Evolutionary conservation across 2,329 filamentous ascomycete species (phyloP), one percentile per base, ranked within the genome.

Genomic region (Alternaria atra): DNA sequence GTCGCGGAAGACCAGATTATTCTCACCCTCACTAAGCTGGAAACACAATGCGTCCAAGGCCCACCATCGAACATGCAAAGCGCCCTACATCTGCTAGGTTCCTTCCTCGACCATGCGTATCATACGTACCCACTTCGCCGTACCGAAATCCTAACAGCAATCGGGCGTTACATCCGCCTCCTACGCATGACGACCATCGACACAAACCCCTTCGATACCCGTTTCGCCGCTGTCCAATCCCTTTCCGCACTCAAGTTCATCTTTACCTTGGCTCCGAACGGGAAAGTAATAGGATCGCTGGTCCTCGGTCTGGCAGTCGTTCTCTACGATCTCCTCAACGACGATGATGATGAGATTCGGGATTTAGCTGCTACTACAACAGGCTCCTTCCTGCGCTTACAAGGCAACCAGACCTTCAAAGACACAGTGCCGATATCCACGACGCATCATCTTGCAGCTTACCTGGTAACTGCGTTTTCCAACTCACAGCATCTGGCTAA

Each of bases 281-380:
- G 63, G 1, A 66, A 63, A 27, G 4, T 50, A 37, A 67, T 61
- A 6, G 40, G 52, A 2, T 20, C 63, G 0, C 58, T 72, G 1
- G 37, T 74, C 46, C 70, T 79, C 1, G 63, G 64, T 17, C 63
- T 80, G 6, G 46, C 44, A 52, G 76, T 93, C 5, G 83, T 89
- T 4, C 63, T 78, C 1, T 72, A 75, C 70, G 70, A 74, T 57
- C 58, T 73, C 50, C 71, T 78, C 47, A 91, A 92, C 73, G 95
- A 98, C 73, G 94, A 98, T 73, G 94, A 98, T 73, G 92, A 97
- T 63, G 93, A 97, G 58, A 86, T 97, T 64, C 88, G 94, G 44
- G 86, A 90, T 34, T 76, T 86, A 1, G 90, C 89, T 7, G 86
- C 89, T 2, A 61, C 69, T 0, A 83, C 86, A 1, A 82, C 84